Evolutionary conservation across 2,329 filamentous ascomycete species (phyloP).

Genomic region (Monosporascus cannonballus): DNA sequence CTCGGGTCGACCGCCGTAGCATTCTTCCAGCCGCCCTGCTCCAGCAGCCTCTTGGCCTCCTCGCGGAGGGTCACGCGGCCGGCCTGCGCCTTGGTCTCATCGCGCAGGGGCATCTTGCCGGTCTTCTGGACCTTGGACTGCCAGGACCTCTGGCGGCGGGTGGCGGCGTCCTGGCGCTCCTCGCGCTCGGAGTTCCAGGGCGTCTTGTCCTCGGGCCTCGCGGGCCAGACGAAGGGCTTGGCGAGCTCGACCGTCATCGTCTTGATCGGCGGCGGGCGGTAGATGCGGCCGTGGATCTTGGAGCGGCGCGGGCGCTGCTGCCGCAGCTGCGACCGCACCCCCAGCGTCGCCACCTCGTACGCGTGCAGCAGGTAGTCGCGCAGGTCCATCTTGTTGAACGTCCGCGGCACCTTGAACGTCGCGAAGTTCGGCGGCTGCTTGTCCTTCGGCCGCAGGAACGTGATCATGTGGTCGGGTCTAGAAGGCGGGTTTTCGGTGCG

Average conservation of each 20-base stretch:
- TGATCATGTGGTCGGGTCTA: slow-evolving; percentile 77
- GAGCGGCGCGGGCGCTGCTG: slow-evolving; percentile 51
- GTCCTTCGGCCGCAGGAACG: slow-evolving; percentile 65
- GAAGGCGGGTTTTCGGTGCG: slow-evolving; percentile 1
- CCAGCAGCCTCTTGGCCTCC: slow-evolving; percentile 58
- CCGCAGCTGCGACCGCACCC: slow-evolving; percentile 75
- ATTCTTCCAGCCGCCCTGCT: slow-evolving; percentile 55
- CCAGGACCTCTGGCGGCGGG: slow-evolving; percentile 27
- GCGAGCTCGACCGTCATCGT: slow-evolving; percentile 91
- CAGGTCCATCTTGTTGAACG: slow-evolving; percentile 93
- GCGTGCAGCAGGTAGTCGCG: slow-evolving; percentile 88
- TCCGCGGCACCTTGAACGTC: slow-evolving; percentile 83
- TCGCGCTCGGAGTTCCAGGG: slow-evolving; percentile 61
- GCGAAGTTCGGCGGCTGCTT: slow-evolving; percentile 70
- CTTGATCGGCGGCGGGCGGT: slow-evolving; percentile 70
- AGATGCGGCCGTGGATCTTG: slow-evolving; percentile 49
- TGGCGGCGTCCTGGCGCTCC: slow-evolving; percentile 44
- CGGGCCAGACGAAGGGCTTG: slow-evolving; percentile 84
- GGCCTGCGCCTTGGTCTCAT: slow-evolving; percentile 34
- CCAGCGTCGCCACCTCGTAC: slow-evolving; percentile 68
- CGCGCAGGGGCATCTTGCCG: slow-evolving; percentile 32
- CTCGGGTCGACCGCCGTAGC: slow-evolving; percentile 38
- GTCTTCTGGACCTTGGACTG: slow-evolving; percentile 23
- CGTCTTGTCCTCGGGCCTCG: slow-evolving; percentile 48
- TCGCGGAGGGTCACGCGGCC: slow-evolving; percentile 35